Percentiles rank a stretch among this genome's conserved stretches.
Conservation (phyloP, 2,329 filamentous ascomycete species). For the Hypoxylon sp. region DNA sequence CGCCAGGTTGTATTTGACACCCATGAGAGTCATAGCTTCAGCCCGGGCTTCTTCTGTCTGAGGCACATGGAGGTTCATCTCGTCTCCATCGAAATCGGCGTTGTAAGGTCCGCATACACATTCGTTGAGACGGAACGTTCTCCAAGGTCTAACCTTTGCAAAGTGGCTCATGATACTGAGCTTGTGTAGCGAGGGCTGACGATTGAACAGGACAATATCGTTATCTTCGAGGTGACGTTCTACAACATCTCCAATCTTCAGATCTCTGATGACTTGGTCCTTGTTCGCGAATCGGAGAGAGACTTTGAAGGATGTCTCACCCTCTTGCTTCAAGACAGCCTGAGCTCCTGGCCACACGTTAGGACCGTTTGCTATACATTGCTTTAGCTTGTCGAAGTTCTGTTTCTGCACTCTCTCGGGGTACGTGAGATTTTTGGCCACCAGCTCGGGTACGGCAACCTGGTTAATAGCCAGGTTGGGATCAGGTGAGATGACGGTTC, state of each 20-base stretch:
- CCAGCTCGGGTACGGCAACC: constrained; percentile 87
- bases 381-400: constrained; percentile 82
- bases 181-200: constrained; percentile 96
- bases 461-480: constrained; percentile 93
- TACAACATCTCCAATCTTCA: constrained; percentile 86
- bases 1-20: constrained; percentile 93
- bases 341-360: constrained; percentile 89
- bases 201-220: constrained; percentile 96
- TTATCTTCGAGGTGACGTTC: constrained; percentile 95
- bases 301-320: constrained; percentile 66
- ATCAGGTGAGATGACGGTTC: constrained; percentile 97
- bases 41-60: constrained; percentile 96
- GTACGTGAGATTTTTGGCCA: constrained; percentile 97
- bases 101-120: constrained; percentile 99
- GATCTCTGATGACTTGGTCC: constrained; percentile 73
- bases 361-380: constrained; percentile 77
- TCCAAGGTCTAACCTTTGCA: constrained; percentile 91
- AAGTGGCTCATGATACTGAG: constrained; percentile 97
- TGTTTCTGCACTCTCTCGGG: constrained; percentile 86
- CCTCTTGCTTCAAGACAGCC: constrained; percentile 74
- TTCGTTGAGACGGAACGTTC: constrained; percentile 95
- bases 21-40: constrained; percentile 96
- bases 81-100: constrained; percentile 97
- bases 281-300: constrained; percentile 79
- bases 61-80: constrained; percentile 98